These are phyloP conservation scores for Claviceps purpurea DNA, from an alignment of 2,329 filamentous ascomycete genomes.

Conservation along the genomic window DNA sequence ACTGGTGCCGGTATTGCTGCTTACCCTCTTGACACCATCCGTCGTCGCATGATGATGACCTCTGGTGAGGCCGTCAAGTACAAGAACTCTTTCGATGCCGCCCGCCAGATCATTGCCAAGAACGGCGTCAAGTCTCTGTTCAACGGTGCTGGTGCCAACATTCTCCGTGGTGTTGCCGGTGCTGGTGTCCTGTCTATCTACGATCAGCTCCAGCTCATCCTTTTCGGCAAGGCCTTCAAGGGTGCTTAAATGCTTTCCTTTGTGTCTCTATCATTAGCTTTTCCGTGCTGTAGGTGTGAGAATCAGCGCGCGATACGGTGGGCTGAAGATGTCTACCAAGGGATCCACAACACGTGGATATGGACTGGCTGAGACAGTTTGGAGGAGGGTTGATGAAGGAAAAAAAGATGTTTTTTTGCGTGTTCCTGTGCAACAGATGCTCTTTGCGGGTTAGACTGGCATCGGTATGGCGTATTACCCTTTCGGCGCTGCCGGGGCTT, in stretches of 20 bases:
- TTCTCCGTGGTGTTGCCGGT: slow-evolving; percentile 99
- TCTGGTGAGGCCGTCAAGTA: slow-evolving; percentile 98
- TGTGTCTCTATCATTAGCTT: slow-evolving; percentile 28
- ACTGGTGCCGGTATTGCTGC: slow-evolving; percentile 99
- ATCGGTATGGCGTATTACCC: slow-evolving; percentile 34
- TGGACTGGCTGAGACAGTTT: slow-evolving; percentile 34
- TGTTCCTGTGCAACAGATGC: slow-evolving; percentile 26
- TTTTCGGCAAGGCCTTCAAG: slow-evolving; percentile 99
- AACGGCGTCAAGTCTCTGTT: slow-evolving; percentile 98
- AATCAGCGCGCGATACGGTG: slow-evolving; percentile 17
- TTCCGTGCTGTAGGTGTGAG: slow-evolving; percentile 16
- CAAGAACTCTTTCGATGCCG: slow-evolving; percentile 90
- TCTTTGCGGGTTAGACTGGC: slow-evolving; percentile 35
- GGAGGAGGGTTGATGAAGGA: slow-evolving; percentile 21
- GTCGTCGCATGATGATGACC: slow-evolving; percentile 99
- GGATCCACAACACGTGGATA: slow-evolving; percentile 30
- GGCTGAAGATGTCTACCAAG: slow-evolving; percentile 25
- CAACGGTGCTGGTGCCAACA: slow-evolving; percentile 99
- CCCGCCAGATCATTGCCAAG: slow-evolving; percentile 89
- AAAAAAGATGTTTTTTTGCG: slow-evolving; percentile 16
- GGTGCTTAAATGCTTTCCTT: slow-evolving; percentile 29
- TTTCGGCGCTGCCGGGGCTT: slow-evolving; percentile 32
- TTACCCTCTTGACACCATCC: slow-evolving; percentile 99
- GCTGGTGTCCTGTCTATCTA: slow-evolving; percentile 99
- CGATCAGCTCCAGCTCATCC: slow-evolving; percentile 96